phyloP scores from a whole-genome alignment of 106 monocot species.

The Dioscorea zingiberensis region DNA sequence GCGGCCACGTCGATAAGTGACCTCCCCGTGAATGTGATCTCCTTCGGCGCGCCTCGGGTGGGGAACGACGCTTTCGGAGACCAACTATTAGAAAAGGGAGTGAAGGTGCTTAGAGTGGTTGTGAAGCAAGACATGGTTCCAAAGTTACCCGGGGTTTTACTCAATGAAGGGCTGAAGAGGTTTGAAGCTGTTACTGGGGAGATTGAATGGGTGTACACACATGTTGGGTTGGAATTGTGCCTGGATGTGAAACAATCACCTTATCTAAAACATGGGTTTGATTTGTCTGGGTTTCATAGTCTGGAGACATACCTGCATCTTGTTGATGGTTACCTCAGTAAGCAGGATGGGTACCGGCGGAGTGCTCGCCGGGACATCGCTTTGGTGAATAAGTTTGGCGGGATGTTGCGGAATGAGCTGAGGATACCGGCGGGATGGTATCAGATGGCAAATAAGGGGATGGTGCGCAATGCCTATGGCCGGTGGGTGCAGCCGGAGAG shows the following conservation, averaged over 20 bases:
- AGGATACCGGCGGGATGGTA: constrained; percentile 50
- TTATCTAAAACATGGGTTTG: constrained; percentile 32
- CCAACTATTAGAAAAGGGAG: constrained; percentile 20
- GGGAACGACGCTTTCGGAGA: constrained; percentile 51
- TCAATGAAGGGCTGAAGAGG: constrained; percentile 42
- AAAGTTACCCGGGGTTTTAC: constrained; percentile 48
- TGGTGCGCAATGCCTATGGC: constrained; percentile 34
- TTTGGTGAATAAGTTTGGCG: constrained; percentile 60
- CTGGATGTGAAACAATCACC: constrained; percentile 38
- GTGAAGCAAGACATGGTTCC: constrained; percentile 64
- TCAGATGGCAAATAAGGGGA: constrained; percentile 35
- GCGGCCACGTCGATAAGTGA: constrained; percentile 26
- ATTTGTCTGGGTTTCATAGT: constrained; percentile 44
- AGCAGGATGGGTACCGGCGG: constrained; percentile 20
- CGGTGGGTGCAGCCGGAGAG: constrained; percentile 37
- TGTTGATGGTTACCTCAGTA: constrained; percentile 38
- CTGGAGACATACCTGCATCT: constrained; percentile 73
- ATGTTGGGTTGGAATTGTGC: constrained; percentile 43
- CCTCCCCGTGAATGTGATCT: constrained; percentile 37
- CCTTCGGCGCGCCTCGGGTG: constrained; percentile 67
- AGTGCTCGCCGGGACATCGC: constrained; percentile 48
- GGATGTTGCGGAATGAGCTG: constrained; percentile 44
- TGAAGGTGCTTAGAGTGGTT: constrained; percentile 47
- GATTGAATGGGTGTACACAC: constrained; percentile 44
- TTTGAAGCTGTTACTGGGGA: constrained; percentile 14